phyloP scores from a whole-genome alignment of 2,329 filamentous ascomycete species.

The Sphaerulina populicola region DNA sequence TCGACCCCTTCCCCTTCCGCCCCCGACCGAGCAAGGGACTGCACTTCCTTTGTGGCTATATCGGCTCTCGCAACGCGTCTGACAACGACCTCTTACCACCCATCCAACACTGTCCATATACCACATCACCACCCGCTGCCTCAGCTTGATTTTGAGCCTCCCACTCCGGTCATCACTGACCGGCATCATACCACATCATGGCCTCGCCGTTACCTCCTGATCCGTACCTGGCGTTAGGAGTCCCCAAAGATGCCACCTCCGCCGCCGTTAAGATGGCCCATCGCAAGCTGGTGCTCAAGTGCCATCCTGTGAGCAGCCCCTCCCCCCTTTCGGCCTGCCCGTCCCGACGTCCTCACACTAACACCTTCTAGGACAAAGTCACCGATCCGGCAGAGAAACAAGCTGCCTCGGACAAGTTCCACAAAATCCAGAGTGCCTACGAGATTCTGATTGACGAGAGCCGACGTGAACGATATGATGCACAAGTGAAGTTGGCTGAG shows the following conservation, averaged over 20 bases:
- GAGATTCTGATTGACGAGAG: slow-evolving; percentile 75
- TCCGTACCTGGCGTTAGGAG: slow-evolving; percentile 71
- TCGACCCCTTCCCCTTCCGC: not conserved
- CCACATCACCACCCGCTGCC: slow-evolving; percentile 1
- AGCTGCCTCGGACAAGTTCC: slow-evolving; percentile 77
- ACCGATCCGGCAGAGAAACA: slow-evolving; percentile 68
- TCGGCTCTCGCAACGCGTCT: not conserved
- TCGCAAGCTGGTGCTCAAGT: slow-evolving; percentile 77
- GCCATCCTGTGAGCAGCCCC: slow-evolving; percentile 56
- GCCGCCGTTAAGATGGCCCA: slow-evolving; percentile 85
- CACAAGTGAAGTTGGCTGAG: slow-evolving; percentile 59
- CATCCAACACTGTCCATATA: not conserved
- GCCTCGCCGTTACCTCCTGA: slow-evolving; percentile 49
- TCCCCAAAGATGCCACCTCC: slow-evolving; percentile 63
- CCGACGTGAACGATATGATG: slow-evolving; percentile 67
- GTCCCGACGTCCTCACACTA: not conserved
- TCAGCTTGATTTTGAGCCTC: slow-evolving; percentile 3
- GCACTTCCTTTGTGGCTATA: not conserved
- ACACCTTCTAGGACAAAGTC: slow-evolving; percentile 39
- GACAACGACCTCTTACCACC: not conserved
- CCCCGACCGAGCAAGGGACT: not conserved
- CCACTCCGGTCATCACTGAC: slow-evolving; percentile 11
- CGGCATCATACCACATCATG: slow-evolving; percentile 12
- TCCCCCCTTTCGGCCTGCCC: not conserved
- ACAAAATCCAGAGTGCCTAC: slow-evolving; percentile 86